A percentile compares a stretch with the other conserved stretches of the same genome.
These are phyloP conservation scores for Podospora comata DNA, from an alignment of 495 filamentous ascomycete species.

Conservation along the genomic window DNA sequence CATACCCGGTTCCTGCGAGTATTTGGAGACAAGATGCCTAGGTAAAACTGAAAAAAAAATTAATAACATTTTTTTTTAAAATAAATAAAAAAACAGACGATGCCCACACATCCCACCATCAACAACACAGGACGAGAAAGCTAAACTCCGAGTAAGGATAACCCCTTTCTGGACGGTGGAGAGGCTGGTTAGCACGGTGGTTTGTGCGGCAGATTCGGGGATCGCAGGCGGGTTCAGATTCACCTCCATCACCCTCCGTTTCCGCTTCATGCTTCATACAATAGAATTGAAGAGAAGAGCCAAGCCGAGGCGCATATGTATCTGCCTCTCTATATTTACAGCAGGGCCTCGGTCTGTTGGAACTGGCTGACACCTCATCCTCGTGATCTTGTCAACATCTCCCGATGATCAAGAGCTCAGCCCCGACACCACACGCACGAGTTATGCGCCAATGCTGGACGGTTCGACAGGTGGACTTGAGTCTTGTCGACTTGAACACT, in stretches of 20 bases:
- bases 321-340: not conserved
- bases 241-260: not conserved
- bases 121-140: not conserved
- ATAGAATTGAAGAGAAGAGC: constrained; percentile 8
- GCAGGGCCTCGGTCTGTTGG: constrained; percentile 8
- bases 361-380: not conserved
- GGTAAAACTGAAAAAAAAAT: no score
- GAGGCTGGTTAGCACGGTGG: not conserved
- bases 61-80: no score
- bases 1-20: not conserved
- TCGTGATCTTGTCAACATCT: not conserved
- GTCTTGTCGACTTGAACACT: not conserved
- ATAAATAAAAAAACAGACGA: not conserved
- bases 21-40: not conserved
- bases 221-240: not conserved
- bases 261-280: not conserved
- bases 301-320: constrained; percentile 9
- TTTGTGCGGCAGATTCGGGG: not conserved
- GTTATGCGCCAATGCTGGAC: not conserved
- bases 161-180: not conserved
- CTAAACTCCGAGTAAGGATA: not conserved
- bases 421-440: constrained; percentile 4
- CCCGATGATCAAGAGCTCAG: not conserved
- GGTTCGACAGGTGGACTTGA: not conserved
- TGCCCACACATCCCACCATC: not conserved